Evolutionary conservation across 805 yeast species (phyloP), one percentile per base, ranked within the genome.

Genomic region (Myxozyma monticola): DNA sequence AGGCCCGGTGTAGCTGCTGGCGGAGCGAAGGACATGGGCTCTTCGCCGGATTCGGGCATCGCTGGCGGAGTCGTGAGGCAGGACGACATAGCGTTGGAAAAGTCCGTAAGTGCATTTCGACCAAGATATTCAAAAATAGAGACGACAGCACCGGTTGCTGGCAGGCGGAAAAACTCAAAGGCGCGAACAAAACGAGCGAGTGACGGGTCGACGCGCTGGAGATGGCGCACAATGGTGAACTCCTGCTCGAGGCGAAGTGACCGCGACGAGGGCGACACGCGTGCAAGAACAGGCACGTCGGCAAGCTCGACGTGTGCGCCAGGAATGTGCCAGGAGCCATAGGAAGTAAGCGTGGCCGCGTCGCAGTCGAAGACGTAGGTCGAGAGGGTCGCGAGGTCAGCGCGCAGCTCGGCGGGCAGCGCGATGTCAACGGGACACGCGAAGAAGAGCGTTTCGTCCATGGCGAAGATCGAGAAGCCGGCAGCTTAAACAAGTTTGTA

Each of bases 191-290:
- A 29, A 18, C 36, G 48, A 12, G 53, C 24, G 15, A 40, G 30
- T 2, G 53, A n/a, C 2, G 59, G 59, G 30, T 54, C 59, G 20
- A 54, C 37, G 14, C 46, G 41, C 41, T 47, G 57, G 38, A 54
- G 26, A 25, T 54, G 55, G n/a, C 59, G 53, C 21, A 54, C 54
- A 26, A 45, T 46, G 18, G 57, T 40, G 33, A 47, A 54, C 33
- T 54, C 59, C 37, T 54, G 59, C 41, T 54, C 59, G 15, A 54
- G 53, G 7, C 51, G 36, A 9, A 54, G 54, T 18, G 59, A 29
- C 17, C 49, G 42, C 33, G 15, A 26, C 10, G 54, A 49, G 12
- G 35, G 48, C 25, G 59, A 52, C 10, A 54, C 45, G 28, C 59
- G 48, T 14, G 59, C 59, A 3, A 47, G 38, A 10, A 54, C 48